Conservation (phyloP, 2,329 filamentous ascomycete species). For the Plenodomus lindquistii region DNA sequence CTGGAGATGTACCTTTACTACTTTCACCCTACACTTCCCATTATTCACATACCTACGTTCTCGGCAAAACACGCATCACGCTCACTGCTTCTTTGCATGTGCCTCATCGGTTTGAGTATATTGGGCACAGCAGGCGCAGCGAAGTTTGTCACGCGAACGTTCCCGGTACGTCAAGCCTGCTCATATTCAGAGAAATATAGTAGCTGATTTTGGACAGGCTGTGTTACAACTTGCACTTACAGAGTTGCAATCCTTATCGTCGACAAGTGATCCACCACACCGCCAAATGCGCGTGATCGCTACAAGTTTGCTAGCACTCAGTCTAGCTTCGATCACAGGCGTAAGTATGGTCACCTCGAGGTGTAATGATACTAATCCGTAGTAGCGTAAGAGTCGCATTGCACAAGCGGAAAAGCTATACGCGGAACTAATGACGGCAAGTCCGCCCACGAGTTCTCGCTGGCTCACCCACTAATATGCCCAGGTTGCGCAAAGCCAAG, state of each 20-base stretch:
- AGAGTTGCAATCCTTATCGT: slow-evolving; percentile 50
- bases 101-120: slow-evolving; percentile 57
- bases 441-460: not conserved
- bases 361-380: slow-evolving; percentile 8
- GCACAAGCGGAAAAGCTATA: slow-evolving; percentile 57
- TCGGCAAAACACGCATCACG: slow-evolving; percentile 53
- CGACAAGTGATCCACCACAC: slow-evolving; percentile 45
- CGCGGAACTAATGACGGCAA: slow-evolving; percentile 53
- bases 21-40: slow-evolving; percentile 57
- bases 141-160: slow-evolving; percentile 54
- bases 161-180: slow-evolving; percentile 36
- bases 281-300: slow-evolving; percentile 53
- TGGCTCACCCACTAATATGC: slow-evolving; percentile 11
- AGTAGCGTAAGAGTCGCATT: slow-evolving; percentile 46
- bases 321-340: slow-evolving; percentile 55
- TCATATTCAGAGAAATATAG: not conserved
- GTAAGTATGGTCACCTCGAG: slow-evolving; percentile 28
- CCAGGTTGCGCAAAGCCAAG: slow-evolving; percentile 54
- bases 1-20: slow-evolving; percentile 59
- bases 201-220: slow-evolving; percentile 20
- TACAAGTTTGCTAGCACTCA: slow-evolving; percentile 53
- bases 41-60: slow-evolving; percentile 59
- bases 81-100: slow-evolving; percentile 57
- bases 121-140: slow-evolving; percentile 57
- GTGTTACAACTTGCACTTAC: slow-evolving; percentile 47